Base-by-base conservation (phyloP, 345 rosid species). In the Erucastrum elatum region DNA sequence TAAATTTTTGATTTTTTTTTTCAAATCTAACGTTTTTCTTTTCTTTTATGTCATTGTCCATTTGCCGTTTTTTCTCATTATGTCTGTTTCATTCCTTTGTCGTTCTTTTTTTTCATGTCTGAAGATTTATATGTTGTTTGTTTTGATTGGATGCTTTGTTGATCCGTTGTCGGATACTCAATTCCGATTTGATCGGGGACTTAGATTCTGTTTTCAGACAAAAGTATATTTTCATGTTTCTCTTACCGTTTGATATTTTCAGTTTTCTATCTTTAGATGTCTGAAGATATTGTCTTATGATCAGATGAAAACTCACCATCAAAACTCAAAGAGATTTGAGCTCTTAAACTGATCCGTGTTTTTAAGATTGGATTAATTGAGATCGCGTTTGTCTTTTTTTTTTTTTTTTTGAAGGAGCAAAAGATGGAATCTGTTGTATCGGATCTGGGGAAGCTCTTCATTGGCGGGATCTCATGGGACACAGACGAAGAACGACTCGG, bases 391-490 rank as follows among this genome's bases (percentile, higher is more conserved):
- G 31, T 85, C 75, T 77, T 49, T 30, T 82, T 79, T 79, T n/a
- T 81, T 66, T 86, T n/a, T 81, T 66, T 86, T 5, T 81, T 66
- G 73, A 39, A 81, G 84, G 85, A 77, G 88, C 88, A 75, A 74
- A 87, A 82, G 92, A 94, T 94, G 98, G 97, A 91, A 84, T 91
- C 77, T 9, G 72, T 8, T 9, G 72, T 8, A 65, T 71, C 97
- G 78, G 98, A 92, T 92, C 97, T 87, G 81, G 98, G 98, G 39
- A 94, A 94, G 88, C 98, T 94, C 82, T 94, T 94, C 89, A 86
- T 94, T 80, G 98, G 98, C 78, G 98, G 98, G 83, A 92, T 94
- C 78, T 94, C 98, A 5, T 94, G 98, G 98, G 98, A 94, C 84
- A 92, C 98, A 16, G 93, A 91, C 66, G 98, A 94, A 79, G 98